Evolutionary conservation across 768 basidiomycete species (phyloP).

Genomic region (Collybia sordida): DNA sequence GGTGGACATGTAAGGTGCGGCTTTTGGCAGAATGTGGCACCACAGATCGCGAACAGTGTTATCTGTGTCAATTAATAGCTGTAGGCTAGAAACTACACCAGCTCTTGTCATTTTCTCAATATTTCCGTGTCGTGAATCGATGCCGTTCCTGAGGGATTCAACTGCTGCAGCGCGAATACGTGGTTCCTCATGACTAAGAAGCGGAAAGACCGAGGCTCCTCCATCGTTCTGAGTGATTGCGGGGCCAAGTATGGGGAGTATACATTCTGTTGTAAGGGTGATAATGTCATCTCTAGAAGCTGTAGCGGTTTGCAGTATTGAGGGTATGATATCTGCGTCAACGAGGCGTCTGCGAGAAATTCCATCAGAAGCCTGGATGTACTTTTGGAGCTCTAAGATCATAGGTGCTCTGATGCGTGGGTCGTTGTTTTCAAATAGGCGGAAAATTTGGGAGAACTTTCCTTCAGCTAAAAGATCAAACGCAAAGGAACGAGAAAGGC

Average conservation of each 20-base stretch:
- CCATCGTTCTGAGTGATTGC: conserved; percentile 15
- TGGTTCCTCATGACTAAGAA: conserved; percentile 12
- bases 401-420: conserved; percentile 12
- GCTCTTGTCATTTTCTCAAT: conserved; percentile 13
- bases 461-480: conserved; percentile 15
- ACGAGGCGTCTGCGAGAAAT: conserved; percentile 12
- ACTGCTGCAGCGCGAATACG: conserved; percentile 14
- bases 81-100: conserved; percentile 11
- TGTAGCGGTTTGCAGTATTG: conserved; percentile 8
- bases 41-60: conserved; percentile 14
- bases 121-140: conserved; percentile 18
- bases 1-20: conserved; percentile 14
- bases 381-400: conserved; percentile 10
- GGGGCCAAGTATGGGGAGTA: conserved; percentile 16
- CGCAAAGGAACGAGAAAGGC: conserved; percentile 13
- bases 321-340: conserved; percentile 14
- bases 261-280: conserved; percentile 9
- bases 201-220: conserved; percentile 10
- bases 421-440: conserved; percentile 12
- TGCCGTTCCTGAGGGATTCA: conserved; percentile 11
- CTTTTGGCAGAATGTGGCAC: conserved; percentile 16
- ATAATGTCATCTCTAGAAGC: conserved; percentile 9
- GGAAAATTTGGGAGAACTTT: conserved; percentile 13
- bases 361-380: conserved; percentile 14
- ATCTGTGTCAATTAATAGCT: conserved; percentile 9